phyloP scores from a whole-genome alignment of 352 stramenopile species.

The Globisporangium carolinianum region DNA sequence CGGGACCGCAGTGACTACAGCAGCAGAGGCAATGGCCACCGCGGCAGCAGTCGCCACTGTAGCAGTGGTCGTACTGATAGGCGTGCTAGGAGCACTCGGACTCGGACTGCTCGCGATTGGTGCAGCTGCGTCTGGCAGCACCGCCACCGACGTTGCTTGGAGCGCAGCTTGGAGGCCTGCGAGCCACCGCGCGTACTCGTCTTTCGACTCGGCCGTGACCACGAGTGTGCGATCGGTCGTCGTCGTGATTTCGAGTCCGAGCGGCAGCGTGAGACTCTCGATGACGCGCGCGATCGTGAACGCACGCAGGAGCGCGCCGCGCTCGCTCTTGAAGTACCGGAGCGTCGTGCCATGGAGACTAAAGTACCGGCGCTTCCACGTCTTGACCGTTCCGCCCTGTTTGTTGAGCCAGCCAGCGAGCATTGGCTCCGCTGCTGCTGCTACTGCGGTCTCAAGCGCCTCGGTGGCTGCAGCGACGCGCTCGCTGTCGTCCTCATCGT shows the following conservation, averaged over 20 bases:
- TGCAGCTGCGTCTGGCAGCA: neutral
- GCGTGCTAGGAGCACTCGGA: neutral
- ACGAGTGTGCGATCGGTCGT: slow-evolving; percentile 40
- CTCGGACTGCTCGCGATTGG: slow-evolving; percentile 14
- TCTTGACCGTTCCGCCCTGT: slow-evolving; percentile 56
- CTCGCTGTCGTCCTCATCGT: slow-evolving; percentile 11
- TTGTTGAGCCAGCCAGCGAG: slow-evolving; percentile 71
- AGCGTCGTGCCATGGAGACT: slow-evolving; percentile 60
- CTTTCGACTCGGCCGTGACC: slow-evolving; percentile 50
- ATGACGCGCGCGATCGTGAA: slow-evolving; percentile 31
- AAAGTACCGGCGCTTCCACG: slow-evolving; percentile 73
- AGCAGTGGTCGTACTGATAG: no score
- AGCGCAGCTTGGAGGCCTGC: slow-evolving; percentile 16
- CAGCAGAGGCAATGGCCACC: neutral
- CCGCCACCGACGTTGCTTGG: slow-evolving; percentile 10
- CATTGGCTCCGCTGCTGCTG: neutral
- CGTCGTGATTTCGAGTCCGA: slow-evolving; percentile 42
- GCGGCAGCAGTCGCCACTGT: neutral
- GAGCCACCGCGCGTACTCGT: slow-evolving; percentile 64
- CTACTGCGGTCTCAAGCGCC: neutral
- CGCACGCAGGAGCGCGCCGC: slow-evolving; percentile 39
- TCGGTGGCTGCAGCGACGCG: neutral
- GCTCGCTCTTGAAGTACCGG: slow-evolving; percentile 74
- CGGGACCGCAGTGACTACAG: neutral
- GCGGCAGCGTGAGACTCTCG: slow-evolving; percentile 22